Evolutionary conservation across 139 green algal genomes (phyloP), one percentile per base, ranked within the genome.

Genomic region (Chlamydomonas applanata): DNA sequence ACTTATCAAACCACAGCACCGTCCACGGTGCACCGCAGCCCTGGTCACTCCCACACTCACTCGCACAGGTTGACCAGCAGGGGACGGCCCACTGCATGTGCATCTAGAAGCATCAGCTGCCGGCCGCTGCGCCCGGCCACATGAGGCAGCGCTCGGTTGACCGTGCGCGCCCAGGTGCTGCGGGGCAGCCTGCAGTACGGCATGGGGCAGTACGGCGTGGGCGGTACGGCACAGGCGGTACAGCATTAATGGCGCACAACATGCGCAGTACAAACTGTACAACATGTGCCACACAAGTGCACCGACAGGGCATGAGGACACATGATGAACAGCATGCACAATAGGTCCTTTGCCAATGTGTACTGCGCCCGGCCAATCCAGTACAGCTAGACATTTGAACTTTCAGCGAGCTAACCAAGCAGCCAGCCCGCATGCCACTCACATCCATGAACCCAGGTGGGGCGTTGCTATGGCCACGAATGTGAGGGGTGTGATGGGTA

Each of bases 41-140:
- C 40, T 49, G 7, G 11, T 19, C 17, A 25, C 4, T 22, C n/a
- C 25, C 59, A 4, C 36, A 71, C 64, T 71, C 64, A 71, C 44
- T 81, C 74, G 14, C 29, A 54, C 70, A 85, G 57, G 20, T 79
- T 72, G 45, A 75, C 60, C 45, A 85, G 70, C 34, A 85, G 36
- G 13, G 79, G 79, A 56, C 75, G 71, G 40, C 56, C 74, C 36
- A 40, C 74, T 11, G 30, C 7, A 49, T 85, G 74, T 45, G 72
- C 61, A 71, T 85, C 79, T 64, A 73, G 75, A 16, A 85, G 54
- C 65, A 83, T 68, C 13, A 83, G 3, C 46, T 83, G 77, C 27
- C 52, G 45, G 1, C 76, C 76, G 0, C 54, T 72, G 24, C 64
- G 35, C 36, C 44, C 46, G n/a, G 44, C 67, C 67, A 73, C 40